These are phyloP conservation scores for Fusarium buxicola DNA, from an alignment of 2,329 filamentous ascomycete genomes.

Conservation along the genomic window DNA sequence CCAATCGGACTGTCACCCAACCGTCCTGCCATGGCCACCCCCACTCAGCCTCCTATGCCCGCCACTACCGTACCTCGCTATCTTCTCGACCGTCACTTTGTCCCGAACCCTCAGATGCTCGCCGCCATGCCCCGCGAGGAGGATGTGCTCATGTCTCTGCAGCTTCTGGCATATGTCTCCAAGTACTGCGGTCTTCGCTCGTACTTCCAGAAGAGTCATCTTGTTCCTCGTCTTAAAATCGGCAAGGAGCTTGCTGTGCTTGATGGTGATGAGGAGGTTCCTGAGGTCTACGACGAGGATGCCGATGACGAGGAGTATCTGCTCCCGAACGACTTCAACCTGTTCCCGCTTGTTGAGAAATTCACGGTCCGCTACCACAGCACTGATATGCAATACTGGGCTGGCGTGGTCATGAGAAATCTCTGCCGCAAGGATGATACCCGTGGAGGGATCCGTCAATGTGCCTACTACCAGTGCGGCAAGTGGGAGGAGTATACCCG, in stretches of 20 bases:
- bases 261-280: conserved; percentile 72
- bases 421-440: conserved; percentile 98
- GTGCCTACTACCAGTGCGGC: conserved; percentile 97
- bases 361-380: conserved; percentile 96
- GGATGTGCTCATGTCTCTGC: conserved; percentile 97
- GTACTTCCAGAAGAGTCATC: conserved; percentile 94
- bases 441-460: conserved; percentile 93
- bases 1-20: conserved; percentile 79
- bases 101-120: conserved; percentile 78
- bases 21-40: conserved; percentile 75
- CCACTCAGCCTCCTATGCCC: conserved; percentile 79
- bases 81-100: conserved; percentile 77
- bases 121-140: conserved; percentile 96
- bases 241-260: conserved; percentile 84
- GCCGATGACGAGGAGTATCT: conserved; percentile 87
- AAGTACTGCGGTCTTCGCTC: conserved; percentile 97
- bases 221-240: conserved; percentile 92
- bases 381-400: conserved; percentile 99
- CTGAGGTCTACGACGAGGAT: conserved; percentile 59
- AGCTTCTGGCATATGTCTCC: conserved; percentile 95
- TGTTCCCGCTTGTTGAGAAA: conserved; percentile 97
- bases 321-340: conserved; percentile 94
- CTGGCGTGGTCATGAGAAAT: conserved; percentile 98
- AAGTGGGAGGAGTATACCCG: conserved; percentile 98
- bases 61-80: conserved; percentile 82